Evolutionary conservation across 805 yeast species (phyloP), one percentile per base, ranked within the genome.

Genomic region (Metschnikowia noctiluminum): DNA sequence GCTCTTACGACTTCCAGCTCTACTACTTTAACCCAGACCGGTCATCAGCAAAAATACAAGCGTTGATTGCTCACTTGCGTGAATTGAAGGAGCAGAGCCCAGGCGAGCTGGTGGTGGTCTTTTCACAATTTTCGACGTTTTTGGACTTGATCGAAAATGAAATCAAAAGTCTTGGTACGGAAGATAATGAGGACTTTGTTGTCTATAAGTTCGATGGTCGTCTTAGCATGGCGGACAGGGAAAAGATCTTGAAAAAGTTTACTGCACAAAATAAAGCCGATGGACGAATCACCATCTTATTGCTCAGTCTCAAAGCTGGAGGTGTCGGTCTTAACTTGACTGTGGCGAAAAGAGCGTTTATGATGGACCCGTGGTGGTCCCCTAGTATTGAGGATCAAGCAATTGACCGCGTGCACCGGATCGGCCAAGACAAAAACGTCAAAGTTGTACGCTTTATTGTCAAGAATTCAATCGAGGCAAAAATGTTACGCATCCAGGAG

Each of bases 301-400:
- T 91, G 21, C 63, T 91, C 15, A 86, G 96, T 7, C 68, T 90
- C 53, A 91, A 89, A 64, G 96, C 97, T 0, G 97, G 97, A 26
- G 97, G 97, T 7, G 96, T 90, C 11, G 97, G 97, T 0, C 72
- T 91, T 53, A 91, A 91, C 61, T 70, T 91, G 51, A 91, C 96
- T 0, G 81, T 84, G 43, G 96, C 97, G 0, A 85, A 88, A 0
- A 76, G 80, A 34, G 97, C 95, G 2, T 89, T 83, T 57, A 76
- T 91, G 79, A 85, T 92, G 89, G 97, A 91, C 60, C 97, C 97
- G 0, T 91, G 96, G 94, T 91, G 97, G 97, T 87, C 94, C 30
- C 95, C 89, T 40, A 88, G 96, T 42, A 81, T 85, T 46, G 96
- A 89, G 59, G 89, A 87, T 43, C 97, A 89, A 64, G 96, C 96